phyloP scores from a whole-genome alignment of 176 grass and related monocot species.

The Oryza brachyantha region DNA sequence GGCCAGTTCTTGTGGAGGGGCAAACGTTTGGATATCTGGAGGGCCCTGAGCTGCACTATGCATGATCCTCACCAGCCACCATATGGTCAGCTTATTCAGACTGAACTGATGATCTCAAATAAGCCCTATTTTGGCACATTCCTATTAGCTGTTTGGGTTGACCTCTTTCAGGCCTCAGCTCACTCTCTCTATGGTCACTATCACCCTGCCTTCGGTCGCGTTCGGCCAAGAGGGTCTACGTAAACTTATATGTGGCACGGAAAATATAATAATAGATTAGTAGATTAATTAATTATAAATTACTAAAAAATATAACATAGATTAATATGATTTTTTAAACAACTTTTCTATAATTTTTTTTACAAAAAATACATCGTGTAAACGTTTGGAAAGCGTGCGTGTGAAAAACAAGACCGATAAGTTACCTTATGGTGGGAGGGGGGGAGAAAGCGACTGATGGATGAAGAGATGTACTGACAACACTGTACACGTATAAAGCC shows the following conservation, averaged over 20 bases:
- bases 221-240: too few species aligned
- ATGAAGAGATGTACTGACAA: neutral
- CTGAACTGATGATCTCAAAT: neutral
- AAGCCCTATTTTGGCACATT: neutral
- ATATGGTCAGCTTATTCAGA: constrained; percentile 5
- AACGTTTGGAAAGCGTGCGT: too few species aligned
- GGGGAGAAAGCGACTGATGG: too few species aligned
- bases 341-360: too few species aligned
- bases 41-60: constrained; percentile 11
- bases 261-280: too few species aligned
- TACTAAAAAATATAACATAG: too few species aligned
- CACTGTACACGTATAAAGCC: neutral
- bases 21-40: constrained; percentile 14
- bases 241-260: too few species aligned
- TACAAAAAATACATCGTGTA: too few species aligned
- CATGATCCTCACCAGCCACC: constrained; percentile 12
- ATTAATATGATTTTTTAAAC: too few species aligned
- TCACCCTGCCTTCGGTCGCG: neutral
- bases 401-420: too few species aligned
- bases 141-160: neutral
- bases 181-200: neutral
- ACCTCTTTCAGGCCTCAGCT: neutral
- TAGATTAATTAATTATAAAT: too few species aligned
- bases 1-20: constrained; percentile 2
- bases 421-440: too few species aligned